Conservation (phyloP, 768 basidiomycete genomes). For the Lactifluus volemus region DNA sequence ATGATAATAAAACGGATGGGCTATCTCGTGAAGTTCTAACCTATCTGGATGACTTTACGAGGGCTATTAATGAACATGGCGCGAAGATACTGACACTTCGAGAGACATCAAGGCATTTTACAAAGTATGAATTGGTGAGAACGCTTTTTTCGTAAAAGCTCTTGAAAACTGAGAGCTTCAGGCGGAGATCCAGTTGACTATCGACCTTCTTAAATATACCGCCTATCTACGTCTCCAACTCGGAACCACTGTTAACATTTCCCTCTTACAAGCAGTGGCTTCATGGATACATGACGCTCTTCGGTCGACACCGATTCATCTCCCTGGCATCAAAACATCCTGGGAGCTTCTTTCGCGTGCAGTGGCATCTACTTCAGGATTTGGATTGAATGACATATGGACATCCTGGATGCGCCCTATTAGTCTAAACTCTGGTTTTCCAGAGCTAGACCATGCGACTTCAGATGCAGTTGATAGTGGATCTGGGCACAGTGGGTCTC, state of each 20-base stretch:
- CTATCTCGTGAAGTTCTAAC: not conserved
- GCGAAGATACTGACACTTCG: slow-evolving; percentile 9
- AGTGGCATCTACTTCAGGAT: slow-evolving; percentile 58
- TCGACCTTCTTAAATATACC: slow-evolving; percentile 12
- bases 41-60: not conserved
- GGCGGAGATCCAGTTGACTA: slow-evolving; percentile 10
- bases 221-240: not conserved
- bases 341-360: slow-evolving; percentile 36
- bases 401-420: slow-evolving; percentile 29
- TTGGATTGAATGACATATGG: slow-evolving; percentile 71
- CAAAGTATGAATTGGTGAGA: slow-evolving; percentile 1
- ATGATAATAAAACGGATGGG: not conserved
- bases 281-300: slow-evolving; percentile 34
- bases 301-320: slow-evolving; percentile 29
- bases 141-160: no score
- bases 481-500: not conserved
- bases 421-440: not conserved
- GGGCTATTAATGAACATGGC: not conserved
- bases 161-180: not conserved
- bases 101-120: not conserved
- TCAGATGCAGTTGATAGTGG: not conserved
- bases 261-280: slow-evolving; percentile 50
- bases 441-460: not conserved
- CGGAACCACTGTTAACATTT: slow-evolving; percentile 32
- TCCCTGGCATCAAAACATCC: slow-evolving; percentile 29